Evolutionary conservation across 2,329 filamentous ascomycete genomes (phyloP), one percentile per base, ranked within the genome.

Genomic region (Curvularia spicifera): DNA sequence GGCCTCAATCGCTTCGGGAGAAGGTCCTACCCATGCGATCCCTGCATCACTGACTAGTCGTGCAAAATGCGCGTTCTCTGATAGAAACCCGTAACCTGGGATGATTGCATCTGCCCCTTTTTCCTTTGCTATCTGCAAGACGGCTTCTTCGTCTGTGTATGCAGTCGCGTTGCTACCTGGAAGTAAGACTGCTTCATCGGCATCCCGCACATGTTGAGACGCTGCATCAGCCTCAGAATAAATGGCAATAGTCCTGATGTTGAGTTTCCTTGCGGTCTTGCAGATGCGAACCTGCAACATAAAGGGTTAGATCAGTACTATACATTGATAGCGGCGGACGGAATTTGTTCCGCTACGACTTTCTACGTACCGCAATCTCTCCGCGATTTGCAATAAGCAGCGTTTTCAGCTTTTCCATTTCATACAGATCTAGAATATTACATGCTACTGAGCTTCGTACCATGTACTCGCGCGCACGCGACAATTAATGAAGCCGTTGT

Each of bases 11-110:
- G 72, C 69, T 12, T 80, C 74, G 0, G 85, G 78, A 12, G 79
- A 81, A 1, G 88, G 88, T 0, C 88, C 87, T 13, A 85, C 80
- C 78, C 85, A 90, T 1, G 79, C 77, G 58, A 90, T 78, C 0
- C 85, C 87, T 1, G 82, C 82, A 8, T 80, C 76, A 22, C 78
- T 71, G 0, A 87, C 83, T 0, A 78, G 74, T 22, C 78, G 71
- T 0, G 87, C 87, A 68, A 90, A 89, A 4, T 83, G 79, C 4
- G 84, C 81, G 67, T 89, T 87, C 57, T 90, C 87, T 0, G 84
- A 84, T 1, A 90, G 73, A 59, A 89, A 89, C 0, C 88, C 88
- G 75, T 90, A 90, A 1, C 88, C 87, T 0, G 87, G 87, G 49
- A 88, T 86, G 15, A 90, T 81, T 3, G 85, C 86, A 59, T 89